phyloP scores from a whole-genome alignment of 495 filamentous ascomycete species.

The Daldinia vernicosa region DNA sequence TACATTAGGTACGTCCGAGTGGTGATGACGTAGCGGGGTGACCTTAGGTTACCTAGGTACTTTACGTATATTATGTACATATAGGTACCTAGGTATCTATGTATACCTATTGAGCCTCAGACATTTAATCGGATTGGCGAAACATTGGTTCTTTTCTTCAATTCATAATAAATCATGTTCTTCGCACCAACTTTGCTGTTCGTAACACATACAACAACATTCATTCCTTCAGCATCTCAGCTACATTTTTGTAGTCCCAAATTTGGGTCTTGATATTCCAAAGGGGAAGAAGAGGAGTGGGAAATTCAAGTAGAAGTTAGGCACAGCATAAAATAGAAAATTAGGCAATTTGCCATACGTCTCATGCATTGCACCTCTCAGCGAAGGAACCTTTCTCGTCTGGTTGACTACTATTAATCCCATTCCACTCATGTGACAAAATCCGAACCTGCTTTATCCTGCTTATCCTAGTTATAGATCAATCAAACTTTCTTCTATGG shows the following conservation, averaged over 20 bases:
- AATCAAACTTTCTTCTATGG: constrained; percentile 90
- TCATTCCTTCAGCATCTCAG: background rate
- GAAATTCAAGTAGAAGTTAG: background rate
- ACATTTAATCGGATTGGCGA: too few species aligned
- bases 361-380: background rate
- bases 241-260: background rate
- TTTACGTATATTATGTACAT: too few species aligned
- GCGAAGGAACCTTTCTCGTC: background rate
- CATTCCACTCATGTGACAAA: background rate
- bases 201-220: background rate
- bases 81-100: too few species aligned
- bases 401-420: background rate
- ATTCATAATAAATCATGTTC: too few species aligned
- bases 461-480: constrained; percentile 68
- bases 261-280: background rate
- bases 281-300: background rate
- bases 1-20: too few species aligned
- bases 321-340: background rate
- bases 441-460: background rate
- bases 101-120: too few species aligned
- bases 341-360: background rate
- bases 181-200: background rate
- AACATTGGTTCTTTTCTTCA: too few species aligned
- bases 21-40: too few species aligned
- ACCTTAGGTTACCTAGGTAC: too few species aligned